phyloP scores from a whole-genome alignment of 805 yeast species.

The Monosporozyma yasuniensis region DNA sequence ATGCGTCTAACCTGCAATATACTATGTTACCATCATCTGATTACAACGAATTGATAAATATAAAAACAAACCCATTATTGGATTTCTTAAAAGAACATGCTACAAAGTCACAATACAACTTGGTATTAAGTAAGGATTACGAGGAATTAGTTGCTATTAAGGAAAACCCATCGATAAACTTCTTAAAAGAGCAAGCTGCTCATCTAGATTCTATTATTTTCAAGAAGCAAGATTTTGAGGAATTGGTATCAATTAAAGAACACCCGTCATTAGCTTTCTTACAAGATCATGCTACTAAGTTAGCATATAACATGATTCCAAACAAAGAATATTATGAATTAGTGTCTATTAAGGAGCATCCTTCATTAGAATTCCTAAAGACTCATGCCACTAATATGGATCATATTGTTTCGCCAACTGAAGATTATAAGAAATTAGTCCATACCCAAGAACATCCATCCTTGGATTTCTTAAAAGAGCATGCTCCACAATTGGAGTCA shows the following conservation, averaged over 20 bases:
- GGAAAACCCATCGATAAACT: slow-evolving; percentile 3
- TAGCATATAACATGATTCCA: background rate
- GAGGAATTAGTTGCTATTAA: background rate
- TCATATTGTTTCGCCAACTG: background rate
- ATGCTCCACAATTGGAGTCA: background rate
- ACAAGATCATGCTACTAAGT: background rate
- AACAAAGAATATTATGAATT: slow-evolving; percentile 1
- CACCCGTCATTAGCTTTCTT: slow-evolving; percentile 4
- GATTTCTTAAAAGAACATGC: background rate
- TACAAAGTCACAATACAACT: background rate
- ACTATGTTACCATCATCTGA: slow-evolving; percentile 1
- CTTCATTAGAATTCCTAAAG: background rate
- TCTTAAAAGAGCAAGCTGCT: slow-evolving; percentile 6
- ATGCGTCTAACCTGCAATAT: background rate
- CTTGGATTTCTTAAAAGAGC: background rate
- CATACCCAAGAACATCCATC: background rate
- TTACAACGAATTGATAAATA: background rate
- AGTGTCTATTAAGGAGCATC: background rate
- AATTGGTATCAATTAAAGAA: slow-evolving; percentile 4
- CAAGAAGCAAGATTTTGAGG: background rate
- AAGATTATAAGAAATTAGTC: background rate
- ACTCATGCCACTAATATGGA: background rate
- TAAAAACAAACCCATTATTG: background rate
- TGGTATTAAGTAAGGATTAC: background rate
- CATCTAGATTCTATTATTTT: slow-evolving; percentile 9